phyloP scores from a whole-genome alignment of 2,329 filamentous ascomycete species.

The Sporothrix globosa region DNA sequence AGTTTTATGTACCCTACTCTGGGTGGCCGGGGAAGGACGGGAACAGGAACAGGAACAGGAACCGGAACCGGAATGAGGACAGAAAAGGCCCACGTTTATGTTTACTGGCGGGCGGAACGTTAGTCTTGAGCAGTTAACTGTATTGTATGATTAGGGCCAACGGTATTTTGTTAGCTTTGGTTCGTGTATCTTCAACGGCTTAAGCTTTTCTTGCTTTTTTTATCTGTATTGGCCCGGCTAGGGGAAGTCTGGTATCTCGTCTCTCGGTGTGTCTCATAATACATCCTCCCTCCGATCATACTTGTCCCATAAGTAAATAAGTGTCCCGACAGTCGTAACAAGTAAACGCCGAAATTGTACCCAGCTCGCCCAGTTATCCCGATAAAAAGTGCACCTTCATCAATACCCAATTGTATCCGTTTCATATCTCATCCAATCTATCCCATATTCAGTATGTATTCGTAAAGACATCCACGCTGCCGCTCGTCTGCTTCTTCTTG shows the following conservation, averaged over 20 bases:
- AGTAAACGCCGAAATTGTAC: neutral
- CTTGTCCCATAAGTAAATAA: neutral
- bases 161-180: neutral
- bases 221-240: neutral
- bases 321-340: neutral
- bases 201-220: neutral
- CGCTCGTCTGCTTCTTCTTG: slow-evolving; percentile 28
- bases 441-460: neutral
- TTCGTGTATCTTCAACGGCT: neutral
- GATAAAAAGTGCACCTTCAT: neutral
- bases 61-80: neutral
- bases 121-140: slow-evolving; percentile 21
- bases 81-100: neutral
- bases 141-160: slow-evolving; percentile 30
- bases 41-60: slow-evolving; percentile 10
- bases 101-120: neutral
- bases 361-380: neutral
- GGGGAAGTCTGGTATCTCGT: neutral
- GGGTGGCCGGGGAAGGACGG: slow-evolving; percentile 7
- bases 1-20: slow-evolving; percentile 6
- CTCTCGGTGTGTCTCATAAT: slow-evolving; percentile 13
- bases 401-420: neutral
- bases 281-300: slow-evolving; percentile 11
- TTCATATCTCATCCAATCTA: neutral
- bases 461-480: slow-evolving; percentile 7